Base-by-base conservation (phyloP, 495 filamentous ascomycete species). In the Penicillium bovifimosum region DNA sequence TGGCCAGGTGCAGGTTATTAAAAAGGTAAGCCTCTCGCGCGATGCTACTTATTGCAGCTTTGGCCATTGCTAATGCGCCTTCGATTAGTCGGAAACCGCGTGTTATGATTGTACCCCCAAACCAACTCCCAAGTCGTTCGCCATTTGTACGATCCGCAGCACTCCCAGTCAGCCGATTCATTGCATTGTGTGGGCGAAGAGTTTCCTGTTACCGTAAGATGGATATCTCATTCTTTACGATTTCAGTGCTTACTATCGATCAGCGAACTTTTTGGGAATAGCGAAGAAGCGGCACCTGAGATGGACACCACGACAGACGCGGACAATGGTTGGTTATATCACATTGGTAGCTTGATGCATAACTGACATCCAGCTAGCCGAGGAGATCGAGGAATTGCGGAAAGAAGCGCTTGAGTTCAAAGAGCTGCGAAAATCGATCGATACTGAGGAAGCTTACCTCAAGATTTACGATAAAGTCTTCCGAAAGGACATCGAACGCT, bases 181-280 rank as follows among this genome's bases (percentile, higher is more conserved):
- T 67, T 97, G 93, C 72, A 99, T 99, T 41, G 91, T 97, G n/a
- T 99, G 93, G 93, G 91, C 81, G 0, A 99, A 97, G 76, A 95
- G 89, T 62, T 97, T 96, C 63, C 81, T 99, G 10, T 83, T 97
- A 52, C 89, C 88, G 80, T 84, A 72, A 55, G 74, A 29, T 11
- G 9, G n/a, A 0, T 20, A n/a, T 5, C 6, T 16, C 4, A 6
- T 0, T 13, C 18, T 2, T 13, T 6, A 5, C 11, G 17, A 1
- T 26, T 24, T 10, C 24, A 1, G 28, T 31, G 8, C 29, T 46
- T 1, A 36, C 61, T 72, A 17, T 2, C 3, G 14, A 44, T 0
- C 38, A 81, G 80, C 52, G 92, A 97, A 61, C 84, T 99, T 7
- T 97, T 96, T 58, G 93, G 93, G 1, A 83, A 80, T 2, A 95